Percentiles rank a stretch among this genome's conserved stretches.
Conservation (phyloP, 257 asterid species). For the Solanum paucissectum region DNA sequence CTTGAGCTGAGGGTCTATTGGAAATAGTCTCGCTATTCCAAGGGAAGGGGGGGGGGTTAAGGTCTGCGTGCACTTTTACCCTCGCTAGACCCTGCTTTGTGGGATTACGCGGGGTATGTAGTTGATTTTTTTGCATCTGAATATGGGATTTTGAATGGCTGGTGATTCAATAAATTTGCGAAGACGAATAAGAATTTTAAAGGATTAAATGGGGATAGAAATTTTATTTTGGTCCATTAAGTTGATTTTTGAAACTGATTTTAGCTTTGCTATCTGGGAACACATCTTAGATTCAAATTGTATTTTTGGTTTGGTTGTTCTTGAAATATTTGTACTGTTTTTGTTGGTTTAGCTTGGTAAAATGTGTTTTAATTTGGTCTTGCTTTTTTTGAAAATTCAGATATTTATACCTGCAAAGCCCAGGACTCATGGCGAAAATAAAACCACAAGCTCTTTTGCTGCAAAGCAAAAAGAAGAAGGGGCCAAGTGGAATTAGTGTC, state of each 20-base stretch:
- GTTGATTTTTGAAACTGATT: neutral
- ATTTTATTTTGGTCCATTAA: neutral
- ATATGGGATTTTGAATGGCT: neutral
- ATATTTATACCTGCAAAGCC: neutral
- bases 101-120: neutral
- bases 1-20: neutral
- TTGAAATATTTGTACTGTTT: neutral
- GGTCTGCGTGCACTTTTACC: neutral
- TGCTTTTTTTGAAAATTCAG: neutral
- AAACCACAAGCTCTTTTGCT: conserved; percentile 46
- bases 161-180: neutral
- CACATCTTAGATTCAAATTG: neutral
- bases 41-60: neutral
- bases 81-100: neutral
- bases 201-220: neutral
- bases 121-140: neutral
- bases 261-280: neutral
- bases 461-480: conserved; percentile 50
- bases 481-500: conserved; percentile 23
- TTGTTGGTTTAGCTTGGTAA: neutral
- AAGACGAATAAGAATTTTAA: neutral
- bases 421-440: conserved; percentile 29
- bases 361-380: neutral
- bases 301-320: neutral
- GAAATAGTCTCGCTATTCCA: neutral